Evolutionary conservation across 495 filamentous ascomycete species (phyloP), one percentile per base, ranked within the genome.

Genomic region (Aspergillus cristatus): DNA sequence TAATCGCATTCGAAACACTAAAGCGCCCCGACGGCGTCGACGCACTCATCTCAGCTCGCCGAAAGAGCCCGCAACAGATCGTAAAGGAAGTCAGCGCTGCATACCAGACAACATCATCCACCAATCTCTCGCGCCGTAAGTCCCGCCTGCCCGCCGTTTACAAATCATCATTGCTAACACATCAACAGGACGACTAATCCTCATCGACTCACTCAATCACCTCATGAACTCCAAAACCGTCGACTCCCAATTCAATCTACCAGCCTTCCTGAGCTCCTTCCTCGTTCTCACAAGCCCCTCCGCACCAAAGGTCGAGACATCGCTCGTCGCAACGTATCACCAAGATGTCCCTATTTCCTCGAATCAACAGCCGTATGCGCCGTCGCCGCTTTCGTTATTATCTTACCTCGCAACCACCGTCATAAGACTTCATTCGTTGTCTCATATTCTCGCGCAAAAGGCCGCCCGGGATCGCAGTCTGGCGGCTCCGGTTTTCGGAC

Each of bases 1-100:
- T 77, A 49, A 61, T 94, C 38, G 81, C 86, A n/a, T 86, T 85
- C 50, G 72, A 79, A 41, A 85, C 85, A 0, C 53, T 84, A 6
- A 76, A 73, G 32, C 72, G 76, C 8, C 59, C 58, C 6, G 51
- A 68, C 12, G 75, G 65, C 11, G 63, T 75, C 1, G 80, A 81
- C 53, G 50, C 72, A 15, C 81, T 89, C 44, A 60, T 95, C 38
- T 63, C 64, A 37, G 78, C 77, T 2, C 58, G 78, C 8, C 61
- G 75, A 35, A 82, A 84, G 50, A 58, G 53, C 1, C 59, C 79
- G 1, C 50, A 60, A 2, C 77, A 87, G 31, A 78, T 94, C 31
- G 14, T 60, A 6, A 77, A 67, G 50, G 71, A 70, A 58, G 61
- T 58, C n/a, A 38, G 33, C 14, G 46, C 48, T 12, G 58, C 42